Evolutionary conservation across 805 yeast species (phyloP).

Genomic region (Teunomyces barrocoloradensis): DNA sequence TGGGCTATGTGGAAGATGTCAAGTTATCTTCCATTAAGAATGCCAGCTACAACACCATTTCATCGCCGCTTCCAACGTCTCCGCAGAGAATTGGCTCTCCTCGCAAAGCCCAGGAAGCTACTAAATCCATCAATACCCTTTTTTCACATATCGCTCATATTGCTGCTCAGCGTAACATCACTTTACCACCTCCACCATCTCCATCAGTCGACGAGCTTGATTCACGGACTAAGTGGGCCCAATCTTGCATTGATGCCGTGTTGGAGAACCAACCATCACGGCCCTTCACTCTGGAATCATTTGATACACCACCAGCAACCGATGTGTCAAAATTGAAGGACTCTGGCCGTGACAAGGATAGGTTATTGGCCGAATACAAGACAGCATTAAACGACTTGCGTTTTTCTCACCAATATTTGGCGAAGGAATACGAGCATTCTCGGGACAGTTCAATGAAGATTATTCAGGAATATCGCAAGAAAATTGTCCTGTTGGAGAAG

Average conservation of each 20-base stretch:
- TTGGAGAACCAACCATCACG: conserved; percentile 4
- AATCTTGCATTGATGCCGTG: conserved; percentile 38
- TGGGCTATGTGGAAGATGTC: conserved; percentile 49
- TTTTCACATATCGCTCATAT: conserved; percentile 47
- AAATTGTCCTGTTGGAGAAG: conserved; percentile 50
- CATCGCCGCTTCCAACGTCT: conserved; percentile 11
- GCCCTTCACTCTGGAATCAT: not conserved
- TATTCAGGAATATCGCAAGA: conserved; percentile 52
- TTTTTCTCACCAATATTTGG: conserved; percentile 66
- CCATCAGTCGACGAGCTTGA: conserved; percentile 21
- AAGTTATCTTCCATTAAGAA: conserved; percentile 18
- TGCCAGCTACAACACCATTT: not conserved
- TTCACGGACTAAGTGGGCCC: conserved; percentile 34
- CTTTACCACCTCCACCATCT: conserved; percentile 34
- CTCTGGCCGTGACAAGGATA: conserved; percentile 11
- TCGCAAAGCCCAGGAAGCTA: conserved; percentile 4
- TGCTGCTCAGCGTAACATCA: conserved; percentile 42
- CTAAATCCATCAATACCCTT: conserved; percentile 39
- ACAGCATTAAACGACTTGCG: conserved; percentile 68
- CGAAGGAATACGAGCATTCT: conserved; percentile 67
- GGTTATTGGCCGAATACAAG: conserved; percentile 35
- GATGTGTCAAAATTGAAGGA: conserved; percentile 30
- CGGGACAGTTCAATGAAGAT: conserved; percentile 52
- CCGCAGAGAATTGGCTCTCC: conserved; percentile 3
- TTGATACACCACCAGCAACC: conserved; percentile 9